These are phyloP conservation scores for Bertia moriformis DNA, from an alignment of 2,329 filamentous ascomycete genomes.

Conservation along the genomic window DNA sequence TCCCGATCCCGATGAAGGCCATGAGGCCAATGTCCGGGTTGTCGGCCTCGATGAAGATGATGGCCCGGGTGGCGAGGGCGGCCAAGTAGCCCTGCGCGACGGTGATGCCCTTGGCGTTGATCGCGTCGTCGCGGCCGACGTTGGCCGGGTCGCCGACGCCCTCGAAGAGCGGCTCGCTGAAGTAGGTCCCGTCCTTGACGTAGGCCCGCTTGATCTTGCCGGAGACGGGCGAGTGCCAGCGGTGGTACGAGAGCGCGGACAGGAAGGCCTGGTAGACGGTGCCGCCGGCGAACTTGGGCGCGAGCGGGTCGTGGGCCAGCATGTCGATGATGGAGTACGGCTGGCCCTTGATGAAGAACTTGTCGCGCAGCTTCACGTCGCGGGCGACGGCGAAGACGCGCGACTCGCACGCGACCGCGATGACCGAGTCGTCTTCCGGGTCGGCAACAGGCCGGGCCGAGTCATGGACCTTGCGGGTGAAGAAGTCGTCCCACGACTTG, in stretches of 20 bases:
- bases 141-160: conserved; percentile 9
- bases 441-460: conserved; percentile 30
- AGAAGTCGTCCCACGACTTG: conserved; percentile 46
- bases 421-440: conserved; percentile 29
- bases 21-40: conserved; percentile 53
- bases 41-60: conserved; percentile 60
- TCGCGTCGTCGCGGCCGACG: conserved; percentile 14
- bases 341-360: conserved; percentile 45
- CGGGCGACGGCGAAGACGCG: conserved; percentile 28
- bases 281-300: conserved; percentile 32
- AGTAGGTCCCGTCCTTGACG: conserved; percentile 40
- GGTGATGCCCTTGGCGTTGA: conserved; percentile 25
- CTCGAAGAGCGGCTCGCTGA: conserved; percentile 37
- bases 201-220: conserved; percentile 35
- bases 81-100: conserved; percentile 53
- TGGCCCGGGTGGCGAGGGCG: conserved; percentile 49
- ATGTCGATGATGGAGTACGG: conserved; percentile 39
- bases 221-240: conserved; percentile 44
- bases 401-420: conserved; percentile 42
- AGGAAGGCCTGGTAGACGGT: conserved; percentile 49
- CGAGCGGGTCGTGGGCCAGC: conserved; percentile 28
- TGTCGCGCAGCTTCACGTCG: conserved; percentile 28
- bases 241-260: conserved; percentile 41
- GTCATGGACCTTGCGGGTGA: conserved; percentile 33
- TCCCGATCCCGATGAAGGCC: conserved; percentile 57